Base-by-base conservation (phyloP, 23 red algal genomes). In the Gracilaria domingensis region DNA sequence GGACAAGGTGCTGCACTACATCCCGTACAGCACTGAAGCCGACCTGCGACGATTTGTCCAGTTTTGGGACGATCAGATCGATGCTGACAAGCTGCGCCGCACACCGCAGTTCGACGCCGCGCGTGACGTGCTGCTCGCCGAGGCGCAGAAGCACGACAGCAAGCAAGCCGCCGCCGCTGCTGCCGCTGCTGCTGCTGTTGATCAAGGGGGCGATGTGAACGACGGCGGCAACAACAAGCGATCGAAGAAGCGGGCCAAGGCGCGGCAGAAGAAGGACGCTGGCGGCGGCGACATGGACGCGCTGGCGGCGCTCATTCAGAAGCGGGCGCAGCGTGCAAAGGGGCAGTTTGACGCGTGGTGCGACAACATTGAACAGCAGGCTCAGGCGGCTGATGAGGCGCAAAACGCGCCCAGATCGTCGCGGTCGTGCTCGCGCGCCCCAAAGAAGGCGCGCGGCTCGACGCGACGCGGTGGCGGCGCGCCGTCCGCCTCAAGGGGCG, bases 21-120 rank as follows among this genome's bases (percentile, higher is more conserved):
- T 96, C 35, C 94, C 94, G 48, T 96, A 92, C 81, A 80, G 81
- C 50, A 80, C 76, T 8, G 82, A 91, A 36, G 21, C 48, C 33
- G 94, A 96, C 47, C 25, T 96, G 54, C 13, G 25, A 21, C 87
- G 94, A 4, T 96, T 92, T 34, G 72, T 96, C 34, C 21, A 24
- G 14, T 92, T 92, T 73, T 92, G 88, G 88, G 88, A 92, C 65
- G 60, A 18, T 0, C 34, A 57, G 12, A 75, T 92, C 50, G 36
- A 47, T 2, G 51, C 0, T 4, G 78, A 58, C 18, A 13, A 50
- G 30, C 53, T 92, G 58, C 57, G 55, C 35, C n/a, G 34, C 44
- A 39, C 23, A 2, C 24, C n/a, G 60, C 29, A 34, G 11, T 82
- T 60, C 34, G 29, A 1, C 25, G 80, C 38, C 77, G 75, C 88